Evolutionary conservation across 805 yeast species (phyloP).

Genomic region (Saitoella complicata): DNA sequence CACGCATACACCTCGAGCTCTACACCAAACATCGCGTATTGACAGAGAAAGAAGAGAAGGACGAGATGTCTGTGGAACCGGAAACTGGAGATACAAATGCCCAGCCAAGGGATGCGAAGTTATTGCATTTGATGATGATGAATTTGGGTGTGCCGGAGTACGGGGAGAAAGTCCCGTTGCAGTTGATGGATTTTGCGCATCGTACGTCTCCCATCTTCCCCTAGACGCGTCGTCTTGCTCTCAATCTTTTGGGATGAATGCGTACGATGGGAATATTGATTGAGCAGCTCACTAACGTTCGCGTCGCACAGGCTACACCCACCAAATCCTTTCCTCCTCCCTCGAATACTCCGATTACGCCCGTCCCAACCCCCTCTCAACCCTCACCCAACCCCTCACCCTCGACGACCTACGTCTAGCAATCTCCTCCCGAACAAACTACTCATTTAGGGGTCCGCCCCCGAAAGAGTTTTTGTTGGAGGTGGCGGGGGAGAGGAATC

Average conservation of each 20-base stretch:
- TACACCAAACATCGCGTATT: too few species aligned
- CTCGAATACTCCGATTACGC: constrained; percentile 71
- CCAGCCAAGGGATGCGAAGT: constrained; percentile 74
- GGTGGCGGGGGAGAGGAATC: constrained; percentile 81
- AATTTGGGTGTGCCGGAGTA: constrained; percentile 82
- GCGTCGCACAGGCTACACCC: constrained; percentile 41
- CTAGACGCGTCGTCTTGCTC: not conserved
- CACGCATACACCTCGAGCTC: too few species aligned
- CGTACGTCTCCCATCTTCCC: constrained; percentile 13
- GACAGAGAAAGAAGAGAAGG: too few species aligned
- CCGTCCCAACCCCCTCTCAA: constrained; percentile 12
- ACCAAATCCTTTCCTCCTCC: constrained; percentile 78
- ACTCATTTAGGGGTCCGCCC: constrained; percentile 89
- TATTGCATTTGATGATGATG: constrained; percentile 78
- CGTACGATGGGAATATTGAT: too few species aligned
- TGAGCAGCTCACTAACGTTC: too few species aligned
- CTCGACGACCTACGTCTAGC: constrained; percentile 88
- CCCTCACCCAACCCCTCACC: constrained; percentile 28
- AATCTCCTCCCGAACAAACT: constrained; percentile 83
- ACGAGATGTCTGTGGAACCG: too few species aligned
- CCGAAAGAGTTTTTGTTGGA: constrained; percentile 86
- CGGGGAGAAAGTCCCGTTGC: constrained; percentile 91
- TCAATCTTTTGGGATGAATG: not conserved
- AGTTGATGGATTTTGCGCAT: constrained; percentile 92
- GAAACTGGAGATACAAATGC: too few species aligned